Conservation (phyloP, 2,329 filamentous ascomycete species). For the Apiospora koreana region DNA sequence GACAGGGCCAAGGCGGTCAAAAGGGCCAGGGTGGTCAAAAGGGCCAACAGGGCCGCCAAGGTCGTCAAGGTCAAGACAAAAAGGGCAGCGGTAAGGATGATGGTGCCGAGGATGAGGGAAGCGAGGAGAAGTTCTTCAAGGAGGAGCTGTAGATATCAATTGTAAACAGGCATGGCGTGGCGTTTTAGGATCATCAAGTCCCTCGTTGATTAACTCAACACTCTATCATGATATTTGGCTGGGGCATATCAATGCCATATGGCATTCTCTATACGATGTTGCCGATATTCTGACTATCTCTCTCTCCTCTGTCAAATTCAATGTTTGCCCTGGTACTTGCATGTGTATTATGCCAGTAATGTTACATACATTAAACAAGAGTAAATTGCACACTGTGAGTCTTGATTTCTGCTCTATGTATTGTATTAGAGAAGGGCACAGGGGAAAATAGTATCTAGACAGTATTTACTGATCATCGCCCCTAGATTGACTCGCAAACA, state of each 20-base stretch:
- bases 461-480: too few relatives aligned
- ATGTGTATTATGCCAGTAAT: background rate
- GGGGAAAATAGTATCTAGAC: too few relatives aligned
- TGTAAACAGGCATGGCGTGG: constrained; percentile 22
- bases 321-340: too few relatives aligned
- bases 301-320: too few relatives aligned
- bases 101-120: constrained; percentile 32
- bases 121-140: constrained; percentile 53
- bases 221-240: background rate
- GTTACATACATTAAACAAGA: background rate
- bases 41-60: background rate
- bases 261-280: background rate
- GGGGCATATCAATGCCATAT: background rate
- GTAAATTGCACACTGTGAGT: too few relatives aligned
- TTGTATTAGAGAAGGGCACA: too few relatives aligned
- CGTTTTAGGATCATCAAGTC: constrained; percentile 13
- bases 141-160: constrained; percentile 48
- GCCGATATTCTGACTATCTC: background rate
- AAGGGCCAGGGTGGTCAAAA: background rate
- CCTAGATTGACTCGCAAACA: too few relatives aligned
- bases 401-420: too few relatives aligned
- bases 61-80: background rate
- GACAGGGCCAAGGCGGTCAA: background rate
- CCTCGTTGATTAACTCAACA: background rate
- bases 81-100: constrained; percentile 13